Evolutionary conservation across 768 basidiomycete species (phyloP).

Genomic region (Baorangia bicolor): DNA sequence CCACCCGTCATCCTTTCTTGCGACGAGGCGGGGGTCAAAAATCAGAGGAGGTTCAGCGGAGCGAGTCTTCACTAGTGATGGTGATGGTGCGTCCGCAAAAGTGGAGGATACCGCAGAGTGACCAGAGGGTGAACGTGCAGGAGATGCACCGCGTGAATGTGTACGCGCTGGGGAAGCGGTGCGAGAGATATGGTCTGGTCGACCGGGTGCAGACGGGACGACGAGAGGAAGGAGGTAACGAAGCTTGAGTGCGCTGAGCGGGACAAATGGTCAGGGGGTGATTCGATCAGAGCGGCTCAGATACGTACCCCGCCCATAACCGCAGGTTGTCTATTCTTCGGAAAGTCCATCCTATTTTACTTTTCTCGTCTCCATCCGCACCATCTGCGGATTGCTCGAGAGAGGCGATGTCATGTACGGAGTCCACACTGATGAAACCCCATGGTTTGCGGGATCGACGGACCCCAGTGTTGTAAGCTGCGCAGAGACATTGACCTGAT

Average conservation of each 20-base stretch:
- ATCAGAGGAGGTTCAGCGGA: constrained; percentile 50
- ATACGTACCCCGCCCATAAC: constrained; percentile 77
- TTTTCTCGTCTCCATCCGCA: constrained; percentile 39
- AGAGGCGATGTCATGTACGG: constrained; percentile 75
- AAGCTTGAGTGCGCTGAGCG: constrained; percentile 71
- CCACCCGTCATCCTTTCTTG: constrained; percentile 76
- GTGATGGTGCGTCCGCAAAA: constrained; percentile 18
- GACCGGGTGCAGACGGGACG: constrained; percentile 43
- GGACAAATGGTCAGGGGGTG: background rate
- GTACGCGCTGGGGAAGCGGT: constrained; percentile 20
- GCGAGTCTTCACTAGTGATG: constrained; percentile 35
- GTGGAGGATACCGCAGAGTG: background rate
- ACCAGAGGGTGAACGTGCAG: constrained; percentile 19
- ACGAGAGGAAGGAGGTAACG: constrained; percentile 76
- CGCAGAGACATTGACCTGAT: constrained; percentile 79
- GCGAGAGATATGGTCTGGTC: constrained; percentile 27
- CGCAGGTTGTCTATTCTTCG: constrained; percentile 82
- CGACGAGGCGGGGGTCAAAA: constrained; percentile 76
- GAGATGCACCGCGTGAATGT: constrained; percentile 23
- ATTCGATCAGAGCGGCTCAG: background rate
- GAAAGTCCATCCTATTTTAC: constrained; percentile 76
- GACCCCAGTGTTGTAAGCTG: constrained; percentile 78
- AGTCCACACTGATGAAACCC: constrained; percentile 79
- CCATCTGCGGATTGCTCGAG: constrained; percentile 53
- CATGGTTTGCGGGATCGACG: constrained; percentile 81